These are phyloP conservation scores for Camellia japonica DNA, from an alignment of 148 eudicot genomes.

Conservation along the genomic window DNA sequence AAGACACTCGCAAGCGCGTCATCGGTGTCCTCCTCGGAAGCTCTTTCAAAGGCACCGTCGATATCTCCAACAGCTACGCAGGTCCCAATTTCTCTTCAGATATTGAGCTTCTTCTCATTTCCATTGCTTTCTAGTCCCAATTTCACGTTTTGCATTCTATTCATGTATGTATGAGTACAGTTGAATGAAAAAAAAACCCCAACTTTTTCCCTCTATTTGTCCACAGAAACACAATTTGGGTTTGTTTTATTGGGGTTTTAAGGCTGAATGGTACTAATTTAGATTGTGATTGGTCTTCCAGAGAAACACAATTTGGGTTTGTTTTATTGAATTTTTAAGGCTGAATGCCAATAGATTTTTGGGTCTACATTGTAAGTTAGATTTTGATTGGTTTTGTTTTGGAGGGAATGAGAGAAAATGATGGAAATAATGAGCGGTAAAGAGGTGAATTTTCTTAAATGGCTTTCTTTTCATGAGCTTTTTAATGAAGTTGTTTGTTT, in stretches of 20 bases:
- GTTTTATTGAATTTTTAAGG: no score
- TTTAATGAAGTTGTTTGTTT: not conserved
- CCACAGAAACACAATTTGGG: no score
- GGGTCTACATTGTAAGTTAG: not conserved
- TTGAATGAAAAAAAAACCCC: no score
- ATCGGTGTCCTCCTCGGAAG: constrained; percentile 84
- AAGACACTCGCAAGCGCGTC: constrained; percentile 82
- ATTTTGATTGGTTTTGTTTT: not conserved
- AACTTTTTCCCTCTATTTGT: no score
- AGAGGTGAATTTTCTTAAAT: not conserved
- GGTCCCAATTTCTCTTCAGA: constrained; percentile 29
- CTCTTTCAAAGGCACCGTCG: constrained; percentile 75
- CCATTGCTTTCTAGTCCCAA: not conserved
- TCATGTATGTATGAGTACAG: no score
- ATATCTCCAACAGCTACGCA: constrained; percentile 81
- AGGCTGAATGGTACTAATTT: no score
- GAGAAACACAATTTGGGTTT: no score
- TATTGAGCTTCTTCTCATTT: not conserved
- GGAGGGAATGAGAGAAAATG: not conserved
- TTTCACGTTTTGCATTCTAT: no score
- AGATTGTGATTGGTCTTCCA: no score
- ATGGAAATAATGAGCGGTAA: not conserved
- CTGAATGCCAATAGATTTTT: no score
- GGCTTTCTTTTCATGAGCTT: not conserved
- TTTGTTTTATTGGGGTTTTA: no score